A percentile compares a stretch with the other conserved stretches of the same genome.
phyloP scores from a whole-genome alignment of 2,329 filamentous ascomycete genomes.

The Chaetomium sp. region DNA sequence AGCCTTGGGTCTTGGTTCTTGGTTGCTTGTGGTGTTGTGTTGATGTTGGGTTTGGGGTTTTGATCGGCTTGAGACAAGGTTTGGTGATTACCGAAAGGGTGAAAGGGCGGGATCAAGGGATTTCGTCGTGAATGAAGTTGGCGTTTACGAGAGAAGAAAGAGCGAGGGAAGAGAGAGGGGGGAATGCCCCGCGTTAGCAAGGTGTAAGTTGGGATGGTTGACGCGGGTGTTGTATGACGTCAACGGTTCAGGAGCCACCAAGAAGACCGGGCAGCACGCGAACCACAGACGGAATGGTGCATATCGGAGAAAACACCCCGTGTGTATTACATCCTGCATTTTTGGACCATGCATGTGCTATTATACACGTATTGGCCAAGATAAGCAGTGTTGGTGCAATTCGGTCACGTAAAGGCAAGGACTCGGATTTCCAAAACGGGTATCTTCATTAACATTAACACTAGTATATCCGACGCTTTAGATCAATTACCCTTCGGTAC shows the following conservation, averaged over 20 bases:
- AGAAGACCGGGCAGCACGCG: not conserved
- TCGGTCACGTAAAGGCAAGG: no score
- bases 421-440: not conserved
- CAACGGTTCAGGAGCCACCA: not conserved
- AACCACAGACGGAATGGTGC: no score
- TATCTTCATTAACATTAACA: slow-evolving; percentile 16
- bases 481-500: not conserved
- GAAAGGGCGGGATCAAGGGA: not conserved
- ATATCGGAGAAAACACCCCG: no score
- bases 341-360: no score
- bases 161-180: no score
- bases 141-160: no score
- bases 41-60: not conserved
- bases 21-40: not conserved
- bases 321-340: no score
- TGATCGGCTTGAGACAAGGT: not conserved
- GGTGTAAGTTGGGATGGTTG: slow-evolving; percentile 1
- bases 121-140: not conserved
- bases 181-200: not conserved
- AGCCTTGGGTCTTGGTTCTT: not conserved
- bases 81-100: not conserved
- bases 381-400: no score
- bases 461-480: not conserved
- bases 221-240: slow-evolving; percentile 13
- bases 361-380: no score